These are phyloP conservation scores for Fomes fomentarius DNA, from an alignment of 1,284 basidiomycete species.

Conservation along the genomic window DNA sequence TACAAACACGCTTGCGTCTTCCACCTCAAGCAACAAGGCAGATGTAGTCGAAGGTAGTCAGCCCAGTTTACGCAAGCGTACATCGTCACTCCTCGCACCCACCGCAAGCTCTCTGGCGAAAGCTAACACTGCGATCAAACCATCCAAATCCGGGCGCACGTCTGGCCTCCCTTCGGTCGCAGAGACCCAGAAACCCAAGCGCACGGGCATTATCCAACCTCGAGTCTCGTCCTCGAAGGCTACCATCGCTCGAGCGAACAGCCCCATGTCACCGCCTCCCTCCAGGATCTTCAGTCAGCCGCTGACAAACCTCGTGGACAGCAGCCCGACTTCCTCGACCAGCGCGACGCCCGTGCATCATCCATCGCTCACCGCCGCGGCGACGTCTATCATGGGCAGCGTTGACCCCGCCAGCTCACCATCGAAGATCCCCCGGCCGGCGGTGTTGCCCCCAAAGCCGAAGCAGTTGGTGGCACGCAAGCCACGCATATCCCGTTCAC, in stretches of 20 bases:
- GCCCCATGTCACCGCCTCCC: conserved; percentile 31
- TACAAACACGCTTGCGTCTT: conserved; percentile 20
- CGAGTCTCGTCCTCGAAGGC: conserved; percentile 15
- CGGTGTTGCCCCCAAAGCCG: conserved; percentile 35
- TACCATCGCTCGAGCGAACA: conserved; percentile 45
- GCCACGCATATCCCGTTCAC: conserved; percentile 77
- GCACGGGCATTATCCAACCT: conserved; percentile 10
- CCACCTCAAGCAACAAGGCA: conserved; percentile 15
- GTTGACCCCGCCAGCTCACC: conserved; percentile 13
- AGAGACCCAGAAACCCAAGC: conserved; percentile 16
- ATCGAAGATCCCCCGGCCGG: conserved; percentile 24
- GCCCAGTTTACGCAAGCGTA: conserved; percentile 28
- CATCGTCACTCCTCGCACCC: conserved; percentile 68
- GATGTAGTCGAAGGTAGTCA: conserved; percentile 10
- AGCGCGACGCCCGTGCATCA: conserved; percentile 40
- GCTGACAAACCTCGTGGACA: conserved; percentile 34
- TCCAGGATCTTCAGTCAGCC: conserved; percentile 60
- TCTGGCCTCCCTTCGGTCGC: conserved; percentile 21
- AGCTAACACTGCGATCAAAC: conserved; percentile 29
- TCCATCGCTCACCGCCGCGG: conserved; percentile 37
- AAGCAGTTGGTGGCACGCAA: conserved; percentile 54
- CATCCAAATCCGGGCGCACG: conserved; percentile 14
- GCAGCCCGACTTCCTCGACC: conserved; percentile 40
- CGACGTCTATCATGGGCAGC: conserved; percentile 29
- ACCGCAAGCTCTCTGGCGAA: conserved; percentile 80